Conservation (phyloP, 177 flowering plant species). For the Vitis hybrid region DNA sequence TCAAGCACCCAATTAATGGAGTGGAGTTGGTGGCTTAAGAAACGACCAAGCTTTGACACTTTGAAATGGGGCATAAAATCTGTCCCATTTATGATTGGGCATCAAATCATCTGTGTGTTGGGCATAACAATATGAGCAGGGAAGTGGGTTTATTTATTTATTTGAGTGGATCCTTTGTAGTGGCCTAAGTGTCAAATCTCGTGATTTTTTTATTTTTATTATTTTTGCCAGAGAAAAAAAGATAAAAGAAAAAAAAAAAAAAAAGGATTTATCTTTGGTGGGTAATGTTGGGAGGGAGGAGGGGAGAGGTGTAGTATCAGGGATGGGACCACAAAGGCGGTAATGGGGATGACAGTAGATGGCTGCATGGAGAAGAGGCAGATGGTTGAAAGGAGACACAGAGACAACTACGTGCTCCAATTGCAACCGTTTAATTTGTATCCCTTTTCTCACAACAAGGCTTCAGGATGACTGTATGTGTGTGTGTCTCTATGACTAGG, state of each 20-base stretch:
- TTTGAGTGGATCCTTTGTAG: neutral
- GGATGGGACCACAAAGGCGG: slow-evolving; percentile 34
- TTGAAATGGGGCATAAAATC: slow-evolving; percentile 4
- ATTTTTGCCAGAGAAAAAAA: too few species aligned
- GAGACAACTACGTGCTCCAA: slow-evolving; percentile 53
- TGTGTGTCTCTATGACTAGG: slow-evolving; percentile 20
- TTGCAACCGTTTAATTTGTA: slow-evolving; percentile 58
- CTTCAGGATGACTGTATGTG: neutral
- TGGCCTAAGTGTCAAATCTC: slow-evolving; percentile 15
- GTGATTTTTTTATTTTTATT: neutral
- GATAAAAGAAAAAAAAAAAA: slow-evolving; percentile 4
- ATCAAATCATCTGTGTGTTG: neutral
- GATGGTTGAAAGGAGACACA: slow-evolving; percentile 61
- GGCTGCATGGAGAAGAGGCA: slow-evolving; percentile 49
- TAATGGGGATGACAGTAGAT: slow-evolving; percentile 27
- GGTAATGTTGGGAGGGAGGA: slow-evolving; percentile 14
- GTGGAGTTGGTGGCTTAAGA: slow-evolving; percentile 7
- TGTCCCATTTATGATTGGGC: slow-evolving; percentile 4
- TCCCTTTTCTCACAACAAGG: slow-evolving; percentile 41
- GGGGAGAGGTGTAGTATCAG: slow-evolving; percentile 7
- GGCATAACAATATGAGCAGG: neutral
- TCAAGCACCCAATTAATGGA: neutral
- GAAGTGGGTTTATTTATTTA: neutral
- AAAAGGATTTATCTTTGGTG: slow-evolving; percentile 11
- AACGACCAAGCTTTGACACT: neutral